A percentile compares a stretch with the other conserved stretches of the same genome.
Conservation (phyloP, 2,329 filamentous ascomycete species). For the Conoideocrella luteorostrata region DNA sequence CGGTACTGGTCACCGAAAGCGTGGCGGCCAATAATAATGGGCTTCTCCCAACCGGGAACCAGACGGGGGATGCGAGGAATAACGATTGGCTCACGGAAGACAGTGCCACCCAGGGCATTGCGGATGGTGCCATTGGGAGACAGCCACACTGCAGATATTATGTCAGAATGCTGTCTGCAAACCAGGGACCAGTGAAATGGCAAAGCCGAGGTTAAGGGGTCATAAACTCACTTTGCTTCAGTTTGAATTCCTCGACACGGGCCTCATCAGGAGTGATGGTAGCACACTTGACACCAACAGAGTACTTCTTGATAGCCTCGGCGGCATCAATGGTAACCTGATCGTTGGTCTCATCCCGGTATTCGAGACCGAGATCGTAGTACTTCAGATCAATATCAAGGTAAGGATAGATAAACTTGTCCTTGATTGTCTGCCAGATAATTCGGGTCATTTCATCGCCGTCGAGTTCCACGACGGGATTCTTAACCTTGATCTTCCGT, state of each 20-base stretch:
- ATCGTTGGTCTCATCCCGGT: conserved; percentile 94
- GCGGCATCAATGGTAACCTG: conserved; percentile 93
- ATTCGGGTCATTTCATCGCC: conserved; percentile 96
- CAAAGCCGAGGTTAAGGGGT: conserved; percentile 8
- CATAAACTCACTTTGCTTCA: conserved; percentile 78
- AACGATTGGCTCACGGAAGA: conserved; percentile 98
- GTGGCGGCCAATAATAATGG: conserved; percentile 98
- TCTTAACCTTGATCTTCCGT: conserved; percentile 98
- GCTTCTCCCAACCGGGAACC: conserved; percentile 96
- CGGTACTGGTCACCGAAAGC: conserved; percentile 98
- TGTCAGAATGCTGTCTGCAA: background rate
- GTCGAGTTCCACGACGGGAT: conserved; percentile 95
- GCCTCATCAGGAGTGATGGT: conserved; percentile 98
- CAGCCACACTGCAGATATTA: conserved; percentile 74
- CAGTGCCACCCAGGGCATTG: conserved; percentile 77
- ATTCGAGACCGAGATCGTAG: conserved; percentile 88
- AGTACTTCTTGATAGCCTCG: conserved; percentile 98
- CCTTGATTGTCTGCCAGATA: conserved; percentile 99
- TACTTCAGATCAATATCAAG: conserved; percentile 98
- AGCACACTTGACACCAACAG: conserved; percentile 96
- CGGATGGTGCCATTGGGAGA: conserved; percentile 90
- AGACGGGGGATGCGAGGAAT: conserved; percentile 89
- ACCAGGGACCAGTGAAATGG: background rate
- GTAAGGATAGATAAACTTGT: conserved; percentile 96
- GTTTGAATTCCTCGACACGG: conserved; percentile 93